Base-by-base conservation (phyloP, 345 rosid genomes). In the Moricandia arvensis region DNA sequence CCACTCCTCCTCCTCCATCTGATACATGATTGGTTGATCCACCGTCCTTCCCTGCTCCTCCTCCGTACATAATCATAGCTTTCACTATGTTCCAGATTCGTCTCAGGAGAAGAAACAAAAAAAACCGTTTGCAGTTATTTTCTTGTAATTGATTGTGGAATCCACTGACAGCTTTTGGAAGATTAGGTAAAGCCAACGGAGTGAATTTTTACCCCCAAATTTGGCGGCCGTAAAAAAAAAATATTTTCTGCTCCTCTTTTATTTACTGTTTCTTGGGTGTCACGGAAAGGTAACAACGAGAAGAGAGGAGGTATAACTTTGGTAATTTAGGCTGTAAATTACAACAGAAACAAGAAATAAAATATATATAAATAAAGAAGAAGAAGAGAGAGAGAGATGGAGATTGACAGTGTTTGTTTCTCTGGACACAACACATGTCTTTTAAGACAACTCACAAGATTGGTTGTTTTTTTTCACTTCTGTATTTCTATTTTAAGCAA, bases 1-100 rank as follows among this genome's bases (percentile, higher is more conserved):
- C 79, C 2, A 43, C 80, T 1, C 66, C 71, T n/a, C n/a, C n/a
- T n/a, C n/a, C n/a, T 62, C 47, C 66, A 7, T 62, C 47, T 62
- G 47, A 34, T 35, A 47, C 6, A 6, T 15, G 54, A n/a, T 47
- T 6, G 54, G 16, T 47, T n/a, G 54, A 47, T 15, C 16, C 21
- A 15, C 18, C 54, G 21, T 47, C 54, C 8, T 47, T 47, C 54
- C 21, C 54, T n/a, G n/a, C n/a, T 47, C 37, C 37, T 7, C 21
- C 54, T 15, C 54, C 54, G 54, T 47, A 47, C 18, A 47, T n/a
- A 15, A 47, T 16, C 54, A 47, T 47, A 45, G 7, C 7, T 45
- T 45, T 45, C 51, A n/a, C 54, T 47, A 47, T 47, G 54, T 47
- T 47, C 18, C n/a, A n/a, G n/a, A n/a, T n/a, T n/a, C n/a, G n/a